Evolutionary conservation across 2,329 filamentous ascomycete species (phyloP).

Genomic region (Tolypocladium guangdongense): DNA sequence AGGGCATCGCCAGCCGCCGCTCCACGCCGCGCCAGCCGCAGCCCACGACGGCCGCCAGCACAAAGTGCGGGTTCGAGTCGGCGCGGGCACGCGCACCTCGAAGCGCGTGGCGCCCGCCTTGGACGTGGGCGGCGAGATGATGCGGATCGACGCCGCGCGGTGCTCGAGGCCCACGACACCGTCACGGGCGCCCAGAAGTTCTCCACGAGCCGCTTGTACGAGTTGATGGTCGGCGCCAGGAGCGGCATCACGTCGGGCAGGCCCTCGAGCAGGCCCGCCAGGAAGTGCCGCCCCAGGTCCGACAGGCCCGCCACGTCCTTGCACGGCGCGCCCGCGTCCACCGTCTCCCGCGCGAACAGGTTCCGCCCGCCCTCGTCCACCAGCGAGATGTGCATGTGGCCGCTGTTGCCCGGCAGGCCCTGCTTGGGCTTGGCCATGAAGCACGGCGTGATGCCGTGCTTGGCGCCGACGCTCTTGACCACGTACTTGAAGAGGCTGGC

Average conservation of each 20-base stretch:
- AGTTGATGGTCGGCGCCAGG: conserved; percentile 89
- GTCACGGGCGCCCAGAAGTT: conserved; percentile 99
- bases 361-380: conserved; percentile 75
- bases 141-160: conserved; percentile 77
- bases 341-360: conserved; percentile 62
- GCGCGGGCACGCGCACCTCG: conserved; percentile 88
- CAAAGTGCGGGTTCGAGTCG: conserved; percentile 81
- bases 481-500: conserved; percentile 90
- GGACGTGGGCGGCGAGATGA: conserved; percentile 80
- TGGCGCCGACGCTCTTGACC: conserved; percentile 78
- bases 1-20: conserved; percentile 75
- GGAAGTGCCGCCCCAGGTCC: conserved; percentile 82
- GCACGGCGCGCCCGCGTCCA: conserved; percentile 62
- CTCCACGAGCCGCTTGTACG: conserved; percentile 94
- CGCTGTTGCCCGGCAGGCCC: conserved; percentile 86
- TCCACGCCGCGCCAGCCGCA: conserved; percentile 87
- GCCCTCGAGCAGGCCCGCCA: conserved; percentile 80
- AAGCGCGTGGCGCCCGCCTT: conserved; percentile 82
- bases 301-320: conserved; percentile 71
- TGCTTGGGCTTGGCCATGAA: conserved; percentile 98
- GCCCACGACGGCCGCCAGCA: conserved; percentile 75
- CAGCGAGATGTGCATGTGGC: conserved; percentile 90
- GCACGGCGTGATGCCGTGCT: conserved; percentile 86
- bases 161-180: conserved; percentile 94
- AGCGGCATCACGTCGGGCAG: conserved; percentile 94